These are phyloP conservation scores for Aspergillus kassunensis DNA, from an alignment of 495 filamentous ascomycete genomes.

Conservation along the genomic window DNA sequence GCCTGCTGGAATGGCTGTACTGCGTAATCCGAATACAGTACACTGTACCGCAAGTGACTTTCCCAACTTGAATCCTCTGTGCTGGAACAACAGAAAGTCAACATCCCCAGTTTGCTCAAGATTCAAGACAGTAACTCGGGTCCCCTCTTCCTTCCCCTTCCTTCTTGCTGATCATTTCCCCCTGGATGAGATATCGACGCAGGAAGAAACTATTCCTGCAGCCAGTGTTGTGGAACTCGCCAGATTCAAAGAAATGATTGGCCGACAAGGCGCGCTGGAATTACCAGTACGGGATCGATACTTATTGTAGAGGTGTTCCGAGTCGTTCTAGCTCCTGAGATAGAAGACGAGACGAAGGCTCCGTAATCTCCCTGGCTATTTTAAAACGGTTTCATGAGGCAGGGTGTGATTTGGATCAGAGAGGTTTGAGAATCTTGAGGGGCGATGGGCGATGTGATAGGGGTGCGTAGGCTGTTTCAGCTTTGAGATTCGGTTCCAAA, in stretches of 20 bases:
- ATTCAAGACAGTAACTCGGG: too few relatives aligned
- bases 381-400: conserved; percentile 11
- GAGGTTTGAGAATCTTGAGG: not conserved
- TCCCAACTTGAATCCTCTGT: conserved; percentile 3
- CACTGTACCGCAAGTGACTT: not conserved
- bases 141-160: not conserved
- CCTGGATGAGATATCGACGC: not conserved
- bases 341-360: not conserved
- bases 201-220: conserved; percentile 6
- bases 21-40: not conserved
- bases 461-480: conserved; percentile 9
- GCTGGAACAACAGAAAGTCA: not conserved
- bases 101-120: not conserved
- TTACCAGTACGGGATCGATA: too few relatives aligned
- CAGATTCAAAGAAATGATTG: conserved; percentile 4
- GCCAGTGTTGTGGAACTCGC: not conserved
- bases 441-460: conserved; percentile 6
- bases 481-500: not conserved
- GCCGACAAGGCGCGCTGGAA: conserved; percentile 16
- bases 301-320: too few relatives aligned
- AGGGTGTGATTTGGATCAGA: not conserved
- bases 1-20: not conserved
- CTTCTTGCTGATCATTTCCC: conserved; percentile 4
- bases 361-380: not conserved
- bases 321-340: too few relatives aligned